Evolutionary conservation across 148 eudicot genomes (phyloP).

Genomic region (Oxyria digyna): DNA sequence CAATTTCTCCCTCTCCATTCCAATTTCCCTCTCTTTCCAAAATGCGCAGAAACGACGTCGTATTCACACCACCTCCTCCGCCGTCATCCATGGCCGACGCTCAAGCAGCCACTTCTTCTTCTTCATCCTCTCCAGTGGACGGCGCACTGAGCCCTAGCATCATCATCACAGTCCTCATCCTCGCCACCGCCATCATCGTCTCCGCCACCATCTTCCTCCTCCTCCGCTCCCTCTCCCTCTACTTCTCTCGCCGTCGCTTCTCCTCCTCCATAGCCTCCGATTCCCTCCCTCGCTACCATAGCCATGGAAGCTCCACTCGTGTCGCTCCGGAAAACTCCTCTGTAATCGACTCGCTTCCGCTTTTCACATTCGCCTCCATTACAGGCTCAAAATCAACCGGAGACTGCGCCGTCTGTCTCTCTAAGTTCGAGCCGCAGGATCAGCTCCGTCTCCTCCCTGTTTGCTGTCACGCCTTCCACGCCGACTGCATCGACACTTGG

Average conservation of each 20-base stretch:
- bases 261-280: conserved; percentile 1
- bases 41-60: conserved; percentile 2
- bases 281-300: neutral
- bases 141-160: conserved; percentile 8
- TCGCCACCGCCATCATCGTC: conserved; percentile 47
- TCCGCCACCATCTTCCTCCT: conserved; percentile 61
- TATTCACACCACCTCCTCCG: conserved; percentile 2
- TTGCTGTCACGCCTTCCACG: conserved; percentile 89
- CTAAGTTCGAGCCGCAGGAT: conserved; percentile 66
- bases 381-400: conserved; percentile 23
- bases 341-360: conserved; percentile 40
- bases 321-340: conserved; percentile 13
- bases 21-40: neutral
- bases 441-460: conserved; percentile 63
- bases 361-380: conserved; percentile 53
- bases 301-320: neutral
- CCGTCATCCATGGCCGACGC: neutral
- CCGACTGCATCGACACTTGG: conserved; percentile 79
- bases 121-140: neutral
- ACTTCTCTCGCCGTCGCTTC: conserved; percentile 18
- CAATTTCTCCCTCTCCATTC: neutral
- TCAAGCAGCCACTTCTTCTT: neutral
- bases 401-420: conserved; percentile 81
- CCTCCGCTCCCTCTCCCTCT: conserved; percentile 30
- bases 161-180: conserved; percentile 27